Evolutionary conservation across 305 asterid genomes (phyloP).

Genomic region (Rubia tinctorum): DNA sequence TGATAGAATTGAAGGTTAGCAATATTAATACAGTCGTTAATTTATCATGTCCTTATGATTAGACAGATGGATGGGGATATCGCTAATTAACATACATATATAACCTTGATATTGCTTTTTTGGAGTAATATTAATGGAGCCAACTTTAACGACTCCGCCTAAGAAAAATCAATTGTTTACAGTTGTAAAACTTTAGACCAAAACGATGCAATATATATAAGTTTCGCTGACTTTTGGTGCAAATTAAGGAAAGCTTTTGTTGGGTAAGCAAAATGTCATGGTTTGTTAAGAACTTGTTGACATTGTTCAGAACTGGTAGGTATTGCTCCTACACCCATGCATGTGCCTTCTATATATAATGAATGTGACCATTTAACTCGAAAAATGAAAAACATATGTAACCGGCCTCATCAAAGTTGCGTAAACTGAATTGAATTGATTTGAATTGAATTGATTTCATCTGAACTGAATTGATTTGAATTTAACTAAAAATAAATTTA

Average conservation of each 20-base stretch:
- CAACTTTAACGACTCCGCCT: conserved; percentile 11
- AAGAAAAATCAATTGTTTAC: conserved; percentile 15
- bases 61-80: background rate
- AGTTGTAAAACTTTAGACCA: conserved; percentile 20
- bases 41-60: background rate
- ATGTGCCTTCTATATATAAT: background rate
- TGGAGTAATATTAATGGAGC: background rate
- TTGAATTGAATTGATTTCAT: no score
- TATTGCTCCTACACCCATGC: background rate
- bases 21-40: background rate
- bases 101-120: conserved; percentile 7
- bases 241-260: background rate
- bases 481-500: no score
- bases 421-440: no score
- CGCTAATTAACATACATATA: background rate
- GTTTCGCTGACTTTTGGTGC: conserved; percentile 22
- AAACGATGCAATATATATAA: background rate
- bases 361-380: background rate
- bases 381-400: background rate
- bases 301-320: conserved; percentile 12
- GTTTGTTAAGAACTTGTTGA: conserved; percentile 19
- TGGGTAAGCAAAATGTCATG: conserved; percentile 23
- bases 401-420: no score
- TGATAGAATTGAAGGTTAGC: no score
- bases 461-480: no score